phyloP scores from a whole-genome alignment of 768 basidiomycete genomes.

The Naematelia encephala region DNA sequence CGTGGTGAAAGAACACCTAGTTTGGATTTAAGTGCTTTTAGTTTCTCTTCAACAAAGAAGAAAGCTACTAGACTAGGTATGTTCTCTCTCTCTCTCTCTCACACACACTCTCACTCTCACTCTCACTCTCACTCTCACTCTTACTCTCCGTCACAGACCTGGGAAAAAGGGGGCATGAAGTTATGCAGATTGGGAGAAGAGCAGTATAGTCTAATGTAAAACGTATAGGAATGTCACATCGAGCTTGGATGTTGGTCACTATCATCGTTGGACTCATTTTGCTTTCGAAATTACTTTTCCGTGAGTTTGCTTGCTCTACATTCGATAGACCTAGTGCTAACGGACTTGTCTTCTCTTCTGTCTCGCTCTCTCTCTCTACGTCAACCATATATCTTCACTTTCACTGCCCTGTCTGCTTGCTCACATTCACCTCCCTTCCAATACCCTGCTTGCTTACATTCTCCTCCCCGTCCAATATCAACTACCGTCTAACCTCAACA shows the following conservation, averaged over 20 bases:
- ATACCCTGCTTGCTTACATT: not conserved
- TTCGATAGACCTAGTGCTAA: too few relatives aligned
- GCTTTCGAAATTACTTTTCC: conserved; percentile 28
- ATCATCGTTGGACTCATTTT: conserved; percentile 27
- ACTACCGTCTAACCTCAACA: not conserved
- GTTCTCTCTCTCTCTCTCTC: not conserved
- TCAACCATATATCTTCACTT: too few relatives aligned
- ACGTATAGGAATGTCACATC: conserved; percentile 27
- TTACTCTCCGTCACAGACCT: not conserved
- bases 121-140: not conserved
- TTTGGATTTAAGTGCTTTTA: not conserved
- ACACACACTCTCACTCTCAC: not conserved
- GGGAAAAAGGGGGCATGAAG: too few relatives aligned
- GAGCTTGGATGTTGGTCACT: conserved; percentile 34
- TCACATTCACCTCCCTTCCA: not conserved
- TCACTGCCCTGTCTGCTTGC: not conserved
- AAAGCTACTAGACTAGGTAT: not conserved
- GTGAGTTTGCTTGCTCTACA: too few relatives aligned
- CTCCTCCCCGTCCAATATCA: not conserved
- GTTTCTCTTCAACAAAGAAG: not conserved
- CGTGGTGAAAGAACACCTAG: not conserved
- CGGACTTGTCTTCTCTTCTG: too few relatives aligned
- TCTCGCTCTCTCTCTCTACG: too few relatives aligned
- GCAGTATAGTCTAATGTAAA: too few relatives aligned
- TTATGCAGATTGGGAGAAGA: too few relatives aligned